Evolutionary conservation across 345 rosid genomes (phyloP), one percentile per base, ranked within the genome.

Genomic region (Boechera divaricarpa): DNA sequence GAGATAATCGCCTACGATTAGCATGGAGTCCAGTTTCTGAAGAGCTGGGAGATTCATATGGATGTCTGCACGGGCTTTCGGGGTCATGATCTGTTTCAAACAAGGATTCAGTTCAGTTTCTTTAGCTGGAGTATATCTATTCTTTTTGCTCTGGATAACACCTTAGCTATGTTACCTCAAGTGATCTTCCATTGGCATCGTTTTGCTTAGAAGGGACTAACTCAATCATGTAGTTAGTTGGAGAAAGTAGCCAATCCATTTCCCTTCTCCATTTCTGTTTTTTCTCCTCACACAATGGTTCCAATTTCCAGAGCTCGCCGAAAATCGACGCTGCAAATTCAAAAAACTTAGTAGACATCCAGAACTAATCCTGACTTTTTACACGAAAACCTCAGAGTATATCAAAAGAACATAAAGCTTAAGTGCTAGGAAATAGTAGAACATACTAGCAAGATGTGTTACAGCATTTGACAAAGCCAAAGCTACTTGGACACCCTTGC

Each of bases 291-390:
- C 86, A 79, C 52, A 95, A 78, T 2, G 99, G 99, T 83, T 94
- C 97, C 75, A 95, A 71, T 80, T 95, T 95, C 99, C 98, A 92
- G 13, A 90, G 79, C 84, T 95, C 99, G 54, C 99, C 99, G n/a
- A 95, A 95, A 63, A 92, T 79, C 2, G 97, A 86, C 16, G 90
- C 98, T 95, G 79, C 73, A 82, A 63, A 77, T 16, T 24, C 60
- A 72, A 72, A n/a, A 67, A 51, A 51, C 6, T 65, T 11, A 68
- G 70, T 39, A 70, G 5, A 64, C 39, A 35, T 52, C 28, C 21
- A 57, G 15, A 55, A 59, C 29, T 18, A 48, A 31, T 4, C 6
- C 60, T 31, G 0, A 63, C 32, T 35, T 16, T n/a, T 59, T 29
- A 16, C 64, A 36, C 0, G 3, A 52, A 52, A 10, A 21, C 31